These are phyloP conservation scores for Geranium brycei DNA, from an alignment of 345 rosid genomes.

Conservation along the genomic window DNA sequence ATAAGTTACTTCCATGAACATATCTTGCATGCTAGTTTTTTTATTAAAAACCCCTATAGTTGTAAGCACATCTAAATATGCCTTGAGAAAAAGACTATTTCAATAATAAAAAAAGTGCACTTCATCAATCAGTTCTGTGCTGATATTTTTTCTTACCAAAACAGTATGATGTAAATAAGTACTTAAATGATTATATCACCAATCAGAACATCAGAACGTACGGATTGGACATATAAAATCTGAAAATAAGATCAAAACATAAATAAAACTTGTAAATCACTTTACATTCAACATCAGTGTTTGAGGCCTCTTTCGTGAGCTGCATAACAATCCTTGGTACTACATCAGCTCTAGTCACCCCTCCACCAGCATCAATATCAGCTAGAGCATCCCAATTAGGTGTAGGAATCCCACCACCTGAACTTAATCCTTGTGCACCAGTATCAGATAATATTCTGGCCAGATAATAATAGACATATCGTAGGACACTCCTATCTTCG, in stretches of 20 bases:
- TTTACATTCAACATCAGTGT: slow-evolving; percentile 70
- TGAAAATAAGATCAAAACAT: neutral
- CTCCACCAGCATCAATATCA: slow-evolving; percentile 93
- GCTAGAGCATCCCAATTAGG: slow-evolving; percentile 99
- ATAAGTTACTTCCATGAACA: neutral
- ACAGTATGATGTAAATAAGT: neutral
- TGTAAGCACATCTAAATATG: neutral
- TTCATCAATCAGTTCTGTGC: neutral
- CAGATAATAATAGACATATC: slow-evolving; percentile 94
- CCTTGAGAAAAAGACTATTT: neutral
- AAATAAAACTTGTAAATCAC: slow-evolving; percentile 2
- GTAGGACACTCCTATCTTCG: slow-evolving; percentile 81
- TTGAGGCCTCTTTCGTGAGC: slow-evolving; percentile 66
- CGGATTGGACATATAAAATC: neutral
- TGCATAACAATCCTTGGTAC: slow-evolving; percentile 77
- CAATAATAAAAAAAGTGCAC: too few species aligned
- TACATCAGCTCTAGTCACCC: slow-evolving; percentile 98
- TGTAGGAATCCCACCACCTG: slow-evolving; percentile 98
- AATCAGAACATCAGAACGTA: neutral
- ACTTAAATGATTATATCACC: neutral
- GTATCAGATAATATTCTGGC: slow-evolving; percentile 90
- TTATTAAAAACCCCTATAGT: neutral
- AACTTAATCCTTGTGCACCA: slow-evolving; percentile 68
- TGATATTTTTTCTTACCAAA: neutral
- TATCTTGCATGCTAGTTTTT: neutral